phyloP scores from a whole-genome alignment of 108 stramenopile genomes.

The Heterococcus sp. region DNA sequence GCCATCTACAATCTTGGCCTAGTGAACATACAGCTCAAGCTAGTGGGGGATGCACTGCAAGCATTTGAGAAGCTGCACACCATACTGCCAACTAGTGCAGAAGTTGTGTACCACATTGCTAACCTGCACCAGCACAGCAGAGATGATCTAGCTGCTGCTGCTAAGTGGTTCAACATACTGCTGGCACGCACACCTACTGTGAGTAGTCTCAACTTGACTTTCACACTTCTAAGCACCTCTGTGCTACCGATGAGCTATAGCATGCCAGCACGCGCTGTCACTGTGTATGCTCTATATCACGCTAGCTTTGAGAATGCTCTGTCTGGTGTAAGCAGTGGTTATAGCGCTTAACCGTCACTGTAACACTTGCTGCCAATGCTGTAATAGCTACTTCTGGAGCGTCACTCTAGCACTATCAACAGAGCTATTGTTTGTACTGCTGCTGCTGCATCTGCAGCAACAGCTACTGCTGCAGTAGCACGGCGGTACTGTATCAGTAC shows the following conservation, averaged over 20 bases:
- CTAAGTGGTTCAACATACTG: slow-evolving; percentile 71
- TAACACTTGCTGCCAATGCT: background rate
- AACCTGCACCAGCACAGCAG: slow-evolving; percentile 66
- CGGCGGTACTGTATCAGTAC: background rate
- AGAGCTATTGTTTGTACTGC: background rate
- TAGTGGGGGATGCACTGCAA: slow-evolving; percentile 64
- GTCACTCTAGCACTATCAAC: background rate
- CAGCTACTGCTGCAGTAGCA: too few relatives aligned
- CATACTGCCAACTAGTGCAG: slow-evolving; percentile 72
- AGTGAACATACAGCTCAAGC: slow-evolving; percentile 59
- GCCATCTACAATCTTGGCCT: slow-evolving; percentile 82
- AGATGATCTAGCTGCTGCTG: slow-evolving; percentile 49
- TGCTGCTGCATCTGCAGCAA: too few relatives aligned
- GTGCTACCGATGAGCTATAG: too few relatives aligned
- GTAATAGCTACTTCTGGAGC: too few relatives aligned
- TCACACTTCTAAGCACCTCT: background rate
- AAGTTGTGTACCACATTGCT: slow-evolving; percentile 80
- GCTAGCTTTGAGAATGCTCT: background rate
- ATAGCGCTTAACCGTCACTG: background rate
- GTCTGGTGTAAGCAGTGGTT: background rate
- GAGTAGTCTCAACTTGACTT: background rate
- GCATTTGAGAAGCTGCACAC: slow-evolving; percentile 81
- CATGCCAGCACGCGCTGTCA: background rate
- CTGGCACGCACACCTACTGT: slow-evolving; percentile 68
- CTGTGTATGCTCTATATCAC: background rate